Conservation (phyloP, 2,329 filamentous ascomycete species). For the Xylaria sp. region DNA sequence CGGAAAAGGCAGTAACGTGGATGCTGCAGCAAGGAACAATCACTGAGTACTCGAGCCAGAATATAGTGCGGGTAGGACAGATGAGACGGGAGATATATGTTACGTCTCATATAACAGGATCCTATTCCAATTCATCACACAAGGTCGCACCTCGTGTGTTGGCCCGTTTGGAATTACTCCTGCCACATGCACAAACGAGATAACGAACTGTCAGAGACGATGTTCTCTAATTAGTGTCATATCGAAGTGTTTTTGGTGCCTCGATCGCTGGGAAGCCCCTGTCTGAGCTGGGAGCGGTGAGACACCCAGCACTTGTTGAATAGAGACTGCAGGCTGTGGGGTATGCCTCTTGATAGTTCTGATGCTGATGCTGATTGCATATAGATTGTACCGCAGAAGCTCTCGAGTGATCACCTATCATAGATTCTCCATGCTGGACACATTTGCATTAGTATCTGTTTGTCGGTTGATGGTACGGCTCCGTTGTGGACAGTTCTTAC, state of each 20-base stretch:
- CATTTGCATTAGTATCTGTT: background rate
- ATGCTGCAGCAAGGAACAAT: constrained; percentile 17
- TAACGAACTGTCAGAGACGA: background rate
- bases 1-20: constrained; percentile 20
- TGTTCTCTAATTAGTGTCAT: constrained; percentile 21
- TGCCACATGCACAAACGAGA: constrained; percentile 8
- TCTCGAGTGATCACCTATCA: constrained; percentile 3
- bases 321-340: background rate
- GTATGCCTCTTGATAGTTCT: background rate
- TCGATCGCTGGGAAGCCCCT: constrained; percentile 19
- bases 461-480: constrained; percentile 6
- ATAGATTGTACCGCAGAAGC: constrained; percentile 16
- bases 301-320: constrained; percentile 3
- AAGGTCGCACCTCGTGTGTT: constrained; percentile 8
- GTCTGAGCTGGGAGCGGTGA: constrained; percentile 5
- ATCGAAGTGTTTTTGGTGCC: constrained; percentile 16
- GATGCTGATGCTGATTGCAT: background rate
- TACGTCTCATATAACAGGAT: constrained; percentile 8
- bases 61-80: constrained; percentile 13
- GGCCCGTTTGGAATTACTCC: constrained; percentile 14
- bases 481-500: background rate
- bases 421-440: constrained; percentile 7
- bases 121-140: constrained; percentile 15
- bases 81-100: constrained; percentile 17
- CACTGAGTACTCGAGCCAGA: constrained; percentile 9